Percentiles rank a stretch among this genome's conserved stretches.
These are phyloP conservation scores for Candida quercuum DNA, from an alignment of 805 yeast species.

Conservation along the genomic window DNA sequence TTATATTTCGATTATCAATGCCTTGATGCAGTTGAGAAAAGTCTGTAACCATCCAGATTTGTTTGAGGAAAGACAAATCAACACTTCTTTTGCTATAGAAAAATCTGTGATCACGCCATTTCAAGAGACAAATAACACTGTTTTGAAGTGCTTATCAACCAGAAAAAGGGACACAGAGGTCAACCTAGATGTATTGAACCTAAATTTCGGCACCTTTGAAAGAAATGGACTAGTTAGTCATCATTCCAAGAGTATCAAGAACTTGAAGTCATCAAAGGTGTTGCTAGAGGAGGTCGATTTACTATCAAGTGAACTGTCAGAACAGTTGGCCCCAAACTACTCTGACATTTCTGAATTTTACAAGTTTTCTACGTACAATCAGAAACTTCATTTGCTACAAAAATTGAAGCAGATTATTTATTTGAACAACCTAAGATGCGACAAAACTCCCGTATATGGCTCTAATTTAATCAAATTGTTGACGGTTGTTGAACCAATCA, in stretches of 20 bases:
- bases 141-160: conserved; percentile 29
- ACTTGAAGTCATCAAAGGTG: conserved; percentile 41
- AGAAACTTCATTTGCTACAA: conserved; percentile 47
- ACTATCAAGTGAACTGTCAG: conserved; percentile 33
- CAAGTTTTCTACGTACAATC: conserved; percentile 45
- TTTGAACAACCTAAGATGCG: conserved; percentile 61
- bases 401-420: conserved; percentile 52
- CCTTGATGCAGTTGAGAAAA: conserved; percentile 95
- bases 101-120: conserved; percentile 53
- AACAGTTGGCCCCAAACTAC: conserved; percentile 23
- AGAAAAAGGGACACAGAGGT: conserved; percentile 27
- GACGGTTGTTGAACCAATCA: conserved; percentile 27
- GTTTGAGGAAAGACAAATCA: conserved; percentile 92
- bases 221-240: conserved; percentile 33
- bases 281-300: conserved; percentile 39
- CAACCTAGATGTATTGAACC: conserved; percentile 54
- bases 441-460: conserved; percentile 64
- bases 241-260: conserved; percentile 37
- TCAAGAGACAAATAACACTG: conserved; percentile 33
- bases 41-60: conserved; percentile 96
- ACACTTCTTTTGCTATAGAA: conserved; percentile 80
- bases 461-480: conserved; percentile 44
- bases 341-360: conserved; percentile 51
- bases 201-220: conserved; percentile 47
- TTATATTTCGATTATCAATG: conserved; percentile 89